Evolutionary conservation across 306 rosid genomes (phyloP), one percentile per base, ranked within the genome.

Genomic region (Prunus mume): DNA sequence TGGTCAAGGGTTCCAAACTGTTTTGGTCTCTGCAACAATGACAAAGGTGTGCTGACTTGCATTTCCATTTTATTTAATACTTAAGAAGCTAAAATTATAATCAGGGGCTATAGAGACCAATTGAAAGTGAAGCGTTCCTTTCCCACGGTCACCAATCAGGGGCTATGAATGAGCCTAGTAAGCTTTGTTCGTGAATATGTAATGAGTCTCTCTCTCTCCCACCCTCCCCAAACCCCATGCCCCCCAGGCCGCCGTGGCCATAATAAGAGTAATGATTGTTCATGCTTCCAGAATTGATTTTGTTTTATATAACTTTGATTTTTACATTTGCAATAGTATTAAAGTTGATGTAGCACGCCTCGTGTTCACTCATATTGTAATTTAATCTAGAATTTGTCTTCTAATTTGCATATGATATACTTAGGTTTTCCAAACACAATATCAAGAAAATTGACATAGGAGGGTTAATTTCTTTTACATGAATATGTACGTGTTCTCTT

Each of bases 1-100:
- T 73, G 90, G 89, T 52, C 86, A 80, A 76, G 89, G 89, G 79
- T 95, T 92, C 76, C 99, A 95, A 86, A 92, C 97, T 76, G 71
- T 95, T 80, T 85, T 95, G 88, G 97, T 95, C 68, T 82, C 97
- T 68, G 97, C 99, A 72, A 95, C 99, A 74, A 92, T 95, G 97
- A 92, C 97, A 73, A 85, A 82, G 92, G 99, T 92, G 66, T 51
- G 65, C 49, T 77, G 51, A 76, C 78, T 56, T 74, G 72, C 76
- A 34, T 79, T 64, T 32, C 71, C 66, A 60, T 83, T 45, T 83
- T 74, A 62, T 65, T 50, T 65, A 63, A 61, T 47, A 20, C 62
- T 52, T 20, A 27, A 28, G 56, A 49, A 46, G 66, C 62, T 45
- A 12, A 54, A 0, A 11, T 11, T 75, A 65, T 49, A 20, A 65